Base-by-base conservation (phyloP, 2,329 filamentous ascomycete species). In the Pezicula neosporulosa region DNA sequence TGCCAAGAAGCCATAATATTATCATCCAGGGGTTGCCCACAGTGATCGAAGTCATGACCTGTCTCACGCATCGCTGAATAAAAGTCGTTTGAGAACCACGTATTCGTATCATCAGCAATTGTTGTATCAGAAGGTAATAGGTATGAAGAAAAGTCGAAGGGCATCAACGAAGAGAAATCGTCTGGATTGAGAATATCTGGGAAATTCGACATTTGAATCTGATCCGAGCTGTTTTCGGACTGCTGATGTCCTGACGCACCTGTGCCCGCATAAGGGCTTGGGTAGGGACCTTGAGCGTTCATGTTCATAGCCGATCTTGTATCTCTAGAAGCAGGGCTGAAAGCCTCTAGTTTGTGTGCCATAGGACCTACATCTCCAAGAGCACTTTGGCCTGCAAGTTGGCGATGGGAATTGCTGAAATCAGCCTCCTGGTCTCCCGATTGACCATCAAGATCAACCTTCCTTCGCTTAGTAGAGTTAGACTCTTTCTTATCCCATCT, bases 31-130 rank as follows among this genome's bases (percentile, higher is more conserved):
- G 39, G 7, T 16, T 47, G 44, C 5, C 47, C 51, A 41, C 41
- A 16, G 21, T 33, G 42, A 39, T 44, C 57, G 56, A 52, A 56
- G 24, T 57, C 57, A 44, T 58, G 58, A 5, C 55, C 58, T 16
- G 56, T 60, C 42, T 62, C 60, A 16, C 52, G 44, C 55, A 62
- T 56, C 0, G 59, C 60, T 12, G 55, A 54, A n/a, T 63, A 60
- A 37, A 63, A 58, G 28, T 62, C 59, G 24, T 54, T 52, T 2
- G 58, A 60, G 19, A 58, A 60, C 59, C 59, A 59, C 3, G 58
- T 52, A 46, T 57, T 53, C 6, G 42, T 12, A 9, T 27, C 7
- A 13, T 35, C 48, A 7, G 46, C 21, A 10, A 46, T 43, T 3
- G 16, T 44, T 6, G 49, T 30, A 21, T 52, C 50, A 7, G 55